phyloP scores from a whole-genome alignment of 2,329 filamentous ascomycete genomes.

The Coniella vitis region DNA sequence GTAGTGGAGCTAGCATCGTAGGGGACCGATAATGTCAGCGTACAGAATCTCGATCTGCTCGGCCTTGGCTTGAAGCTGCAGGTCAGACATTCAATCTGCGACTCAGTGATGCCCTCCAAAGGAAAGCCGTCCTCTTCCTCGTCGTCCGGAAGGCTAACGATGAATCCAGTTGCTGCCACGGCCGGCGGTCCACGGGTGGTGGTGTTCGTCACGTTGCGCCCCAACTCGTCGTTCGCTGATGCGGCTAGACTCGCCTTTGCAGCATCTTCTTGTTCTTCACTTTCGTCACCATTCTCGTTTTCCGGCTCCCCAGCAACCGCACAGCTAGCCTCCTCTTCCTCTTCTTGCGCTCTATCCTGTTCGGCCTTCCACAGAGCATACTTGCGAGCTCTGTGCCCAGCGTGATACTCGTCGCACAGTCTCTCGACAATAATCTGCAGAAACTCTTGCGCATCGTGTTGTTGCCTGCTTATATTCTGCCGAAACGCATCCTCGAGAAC shows the following conservation, averaged over 20 bases:
- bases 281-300: neutral
- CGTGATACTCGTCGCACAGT: constrained; percentile 89
- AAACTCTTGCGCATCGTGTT: constrained; percentile 97
- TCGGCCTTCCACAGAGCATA: constrained; percentile 38
- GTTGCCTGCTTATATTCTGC: constrained; percentile 85
- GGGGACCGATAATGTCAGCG: constrained; percentile 85
- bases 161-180: constrained; percentile 12
- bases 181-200: constrained; percentile 11
- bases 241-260: constrained; percentile 26
- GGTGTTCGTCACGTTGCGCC: constrained; percentile 16
- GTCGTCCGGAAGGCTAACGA: constrained; percentile 22
- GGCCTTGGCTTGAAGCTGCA: constrained; percentile 87
- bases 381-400: constrained; percentile 65
- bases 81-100: constrained; percentile 87
- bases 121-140: constrained; percentile 71
- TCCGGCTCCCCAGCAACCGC: neutral
- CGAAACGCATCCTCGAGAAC: constrained; percentile 80
- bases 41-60: constrained; percentile 79
- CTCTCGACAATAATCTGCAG: constrained; percentile 89
- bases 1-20: constrained; percentile 70
- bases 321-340: neutral
- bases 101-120: constrained; percentile 85
- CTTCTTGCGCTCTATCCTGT: constrained; percentile 8
- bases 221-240: constrained; percentile 19
- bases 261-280: constrained; percentile 22